Conservation (phyloP, 352 stramenopile species). For the Pythium sp. region DNA sequence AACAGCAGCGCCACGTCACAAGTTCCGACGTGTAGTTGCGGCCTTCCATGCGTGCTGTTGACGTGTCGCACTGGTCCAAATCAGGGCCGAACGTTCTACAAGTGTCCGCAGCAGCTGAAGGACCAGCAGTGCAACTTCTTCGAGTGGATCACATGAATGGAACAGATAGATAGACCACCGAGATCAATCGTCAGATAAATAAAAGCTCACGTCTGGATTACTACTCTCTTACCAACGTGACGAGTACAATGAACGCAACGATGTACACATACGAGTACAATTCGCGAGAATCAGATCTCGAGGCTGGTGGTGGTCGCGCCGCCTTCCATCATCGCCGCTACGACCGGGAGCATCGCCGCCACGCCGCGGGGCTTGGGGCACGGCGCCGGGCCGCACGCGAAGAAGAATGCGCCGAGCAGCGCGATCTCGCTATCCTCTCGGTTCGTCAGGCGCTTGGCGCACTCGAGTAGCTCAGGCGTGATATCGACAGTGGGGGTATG, state of each 20-base stretch:
- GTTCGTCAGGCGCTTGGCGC: slow-evolving; percentile 37
- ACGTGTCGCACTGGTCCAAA: slow-evolving; percentile 80
- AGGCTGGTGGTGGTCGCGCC: slow-evolving; percentile 8
- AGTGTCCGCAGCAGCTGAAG: slow-evolving; percentile 75
- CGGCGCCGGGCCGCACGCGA: slow-evolving; percentile 34
- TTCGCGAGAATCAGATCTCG: slow-evolving; percentile 9
- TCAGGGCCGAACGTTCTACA: slow-evolving; percentile 92
- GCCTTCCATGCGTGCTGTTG: slow-evolving; percentile 36
- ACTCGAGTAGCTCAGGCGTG: slow-evolving; percentile 51
- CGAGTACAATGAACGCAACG: slow-evolving; percentile 7
- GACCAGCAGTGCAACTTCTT: slow-evolving; percentile 91
- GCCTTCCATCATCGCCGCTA: slow-evolving; percentile 59
- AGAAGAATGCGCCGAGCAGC: slow-evolving; percentile 63
- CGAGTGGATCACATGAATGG: slow-evolving; percentile 72
- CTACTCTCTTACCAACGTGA: slow-evolving; percentile 3
- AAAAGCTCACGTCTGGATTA: not conserved
- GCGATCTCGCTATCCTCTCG: slow-evolving; percentile 53
- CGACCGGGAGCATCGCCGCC: slow-evolving; percentile 46
- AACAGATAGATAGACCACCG: not conserved
- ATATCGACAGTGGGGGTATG: slow-evolving; percentile 29
- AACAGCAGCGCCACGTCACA: not conserved
- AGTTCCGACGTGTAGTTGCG: slow-evolving; percentile 44
- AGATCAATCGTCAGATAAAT: not conserved
- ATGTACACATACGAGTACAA: not conserved
- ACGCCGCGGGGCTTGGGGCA: slow-evolving; percentile 21